phyloP scores from a whole-genome alignment of 192 early-diverging fungal species.

The Coemansia sp. region DNA sequence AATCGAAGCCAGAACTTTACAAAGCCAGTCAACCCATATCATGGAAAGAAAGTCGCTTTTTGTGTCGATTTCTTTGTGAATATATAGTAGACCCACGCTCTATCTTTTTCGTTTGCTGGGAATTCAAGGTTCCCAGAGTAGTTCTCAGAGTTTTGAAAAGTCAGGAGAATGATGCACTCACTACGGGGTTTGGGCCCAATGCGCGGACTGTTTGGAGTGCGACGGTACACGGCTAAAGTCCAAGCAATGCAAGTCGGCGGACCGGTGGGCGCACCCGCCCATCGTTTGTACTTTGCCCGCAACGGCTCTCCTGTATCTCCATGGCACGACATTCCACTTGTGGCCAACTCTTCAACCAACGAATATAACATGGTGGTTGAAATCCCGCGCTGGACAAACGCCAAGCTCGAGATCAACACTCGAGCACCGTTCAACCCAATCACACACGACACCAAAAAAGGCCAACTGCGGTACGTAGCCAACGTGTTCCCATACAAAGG shows the following conservation, averaged over 20 bases:
- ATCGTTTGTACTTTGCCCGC: conserved; percentile 55
- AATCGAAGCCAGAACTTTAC: too few relatives aligned
- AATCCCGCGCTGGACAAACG: conserved; percentile 97
- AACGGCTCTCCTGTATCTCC: conserved; percentile 81
- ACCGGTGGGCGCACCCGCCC: conserved; percentile 19
- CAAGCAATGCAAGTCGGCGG: conserved; percentile 18
- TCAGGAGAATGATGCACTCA: too few relatives aligned
- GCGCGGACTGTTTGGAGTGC: too few relatives aligned
- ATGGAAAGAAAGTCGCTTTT: too few relatives aligned
- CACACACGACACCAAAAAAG: conserved; percentile 96
- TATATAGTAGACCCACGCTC: too few relatives aligned
- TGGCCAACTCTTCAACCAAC: conserved; percentile 70
- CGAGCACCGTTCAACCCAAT: conserved; percentile 95
- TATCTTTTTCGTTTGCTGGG: too few relatives aligned
- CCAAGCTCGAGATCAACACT: conserved; percentile 95
- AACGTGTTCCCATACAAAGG: conserved; percentile 99
- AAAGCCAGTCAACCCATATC: too few relatives aligned
- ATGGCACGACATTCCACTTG: conserved; percentile 97
- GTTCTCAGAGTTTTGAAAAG: too few relatives aligned
- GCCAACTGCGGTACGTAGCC: conserved; percentile 92
- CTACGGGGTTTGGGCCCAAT: too few relatives aligned
- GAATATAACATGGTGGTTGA: conserved; percentile 97
- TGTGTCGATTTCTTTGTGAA: too few relatives aligned
- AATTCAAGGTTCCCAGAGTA: too few relatives aligned
- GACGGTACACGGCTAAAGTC: too few relatives aligned